A percentile compares a stretch with the other conserved stretches of the same genome.
Conservation (phyloP, 371 early-diverging fungal genomes). For the Mucor indicus region DNA sequence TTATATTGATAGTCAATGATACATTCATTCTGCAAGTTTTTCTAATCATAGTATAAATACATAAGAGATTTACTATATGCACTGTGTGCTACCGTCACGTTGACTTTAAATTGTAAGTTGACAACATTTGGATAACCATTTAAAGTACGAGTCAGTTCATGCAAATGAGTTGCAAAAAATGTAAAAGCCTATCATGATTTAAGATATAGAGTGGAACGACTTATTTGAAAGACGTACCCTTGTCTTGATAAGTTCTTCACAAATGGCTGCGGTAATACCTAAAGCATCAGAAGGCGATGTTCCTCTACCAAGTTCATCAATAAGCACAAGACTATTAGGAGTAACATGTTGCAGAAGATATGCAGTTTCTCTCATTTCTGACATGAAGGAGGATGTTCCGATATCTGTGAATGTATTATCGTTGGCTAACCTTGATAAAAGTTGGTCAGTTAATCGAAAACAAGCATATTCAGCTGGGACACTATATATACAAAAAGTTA, state of each 20-base stretch:
- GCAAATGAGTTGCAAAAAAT: conserved; percentile 75
- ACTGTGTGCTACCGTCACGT: conserved; percentile 9
- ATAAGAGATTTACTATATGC: neutral
- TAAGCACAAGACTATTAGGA: conserved; percentile 72
- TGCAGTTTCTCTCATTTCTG: conserved; percentile 90
- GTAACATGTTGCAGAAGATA: conserved; percentile 78
- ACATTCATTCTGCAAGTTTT: conserved; percentile 15
- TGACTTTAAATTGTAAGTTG: conserved; percentile 56
- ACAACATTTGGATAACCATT: conserved; percentile 64
- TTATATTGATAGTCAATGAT: conserved; percentile 43
- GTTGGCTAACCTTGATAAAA: conserved; percentile 74
- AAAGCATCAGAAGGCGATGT: conserved; percentile 82
- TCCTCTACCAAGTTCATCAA: conserved; percentile 98
- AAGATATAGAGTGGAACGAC: neutral
- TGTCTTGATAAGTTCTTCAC: conserved; percentile 65
- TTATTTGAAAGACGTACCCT: conserved; percentile 26
- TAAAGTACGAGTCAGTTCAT: conserved; percentile 51
- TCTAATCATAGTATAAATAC: neutral
- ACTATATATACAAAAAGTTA: conserved; percentile 25
- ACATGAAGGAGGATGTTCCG: conserved; percentile 84
- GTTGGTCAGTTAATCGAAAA: conserved; percentile 72
- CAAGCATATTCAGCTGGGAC: conserved; percentile 91
- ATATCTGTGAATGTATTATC: conserved; percentile 58
- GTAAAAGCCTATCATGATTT: conserved; percentile 45
- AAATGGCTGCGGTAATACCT: conserved; percentile 77